Evolutionary conservation across 1,139 yeast genomes (phyloP), one percentile per base, ranked within the genome.

Genomic region (Geotrichum phurueaensis): DNA sequence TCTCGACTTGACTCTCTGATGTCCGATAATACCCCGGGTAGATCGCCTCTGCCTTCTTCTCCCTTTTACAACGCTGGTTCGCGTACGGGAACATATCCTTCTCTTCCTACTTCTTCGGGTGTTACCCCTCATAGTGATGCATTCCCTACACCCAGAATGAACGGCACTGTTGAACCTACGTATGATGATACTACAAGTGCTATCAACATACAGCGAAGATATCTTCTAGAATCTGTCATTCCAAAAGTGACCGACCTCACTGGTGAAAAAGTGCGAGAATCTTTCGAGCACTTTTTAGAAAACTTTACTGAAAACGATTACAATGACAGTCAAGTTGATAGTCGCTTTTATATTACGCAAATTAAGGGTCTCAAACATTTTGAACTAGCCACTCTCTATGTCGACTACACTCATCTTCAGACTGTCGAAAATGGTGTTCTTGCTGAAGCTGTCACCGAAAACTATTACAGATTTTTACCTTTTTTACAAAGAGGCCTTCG

Each of bases 241-340:
- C 92, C 96, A 47, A 89, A 88, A 72, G 97, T 94, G 36, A 84
- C 84, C 23, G 99, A 94, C 77, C 84, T 86, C 51, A 91, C 97
- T 5, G 97, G 97, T 64, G 97, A 92, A 71, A 89, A 90, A 68
- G 97, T 94, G 18, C 82, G 95, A 59, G 96, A 91, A 72, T 85
- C 95, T 33, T 94, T 94, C 72, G 97, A 91, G 72, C 84, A 82
- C 66, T 94, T 94, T 71, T 76, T 94, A 64, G 89, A 87, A 71
- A 87, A 84, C 53, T 89, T 79, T 68, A 76, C 74, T 10, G 84
- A 81, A 62, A 36, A 29, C 15, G 63, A 62, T 15, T 67, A 67
- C 20, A 65, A 65, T 7, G 68, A 68, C 43, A 72, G 76, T 15
- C 73, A 71, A 25, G 71, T 73, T 29, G 75, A 72, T 31, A 89